Evolutionary conservation across 2,329 filamentous ascomycete species (phyloP), one percentile per base, ranked within the genome.

Genomic region (Ophidiomyces ophidiicola): DNA sequence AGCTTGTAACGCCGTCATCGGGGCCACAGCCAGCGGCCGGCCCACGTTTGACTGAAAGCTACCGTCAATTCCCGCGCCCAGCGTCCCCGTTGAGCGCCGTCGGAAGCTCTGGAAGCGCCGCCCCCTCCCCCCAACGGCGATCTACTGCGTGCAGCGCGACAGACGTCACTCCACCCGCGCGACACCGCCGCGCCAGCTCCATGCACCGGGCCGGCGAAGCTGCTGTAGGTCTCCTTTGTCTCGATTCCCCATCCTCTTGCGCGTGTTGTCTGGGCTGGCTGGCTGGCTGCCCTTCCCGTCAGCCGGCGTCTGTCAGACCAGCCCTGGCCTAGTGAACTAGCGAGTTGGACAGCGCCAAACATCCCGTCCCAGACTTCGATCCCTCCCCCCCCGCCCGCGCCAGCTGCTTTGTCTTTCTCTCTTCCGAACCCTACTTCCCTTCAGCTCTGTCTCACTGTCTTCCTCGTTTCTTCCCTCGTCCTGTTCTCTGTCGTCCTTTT

Each of bases 301-400:
- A 39, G 36, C 32, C 20, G 36, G 36, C 21, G 36, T 39, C 28
- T 32, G 36, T 39, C 25, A 39, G 36, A 39, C 36, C 29, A 32
- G 29, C 21, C 18, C 17, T 20, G 15, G 8, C 4, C 29, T 26
- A 6, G 14, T 25, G 24, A 14, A 18, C 32, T 39, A 30, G 33
- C 36, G 32, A 39, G 26, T 20, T 2, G 12, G 29, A 25, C 36
- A 32, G 36, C 36, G 36, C 36, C 36, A 32, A 32, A 25, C 36
- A 32, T 39, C 28, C 36, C 36, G 29, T 39, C 29, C 36, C 36
- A 39, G 26, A 39, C 29, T 32, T 32, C 36, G 8, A 10, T 15
- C 10, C 12, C 14, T 12, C 5, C 23, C 30, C 23, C 24, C 12
- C 24, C 14, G 17, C 4, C 12, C 28, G 23, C 34, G 28, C 34